Base-by-base conservation (phyloP, 257 asterid genomes). In the Henckelia pumila region DNA sequence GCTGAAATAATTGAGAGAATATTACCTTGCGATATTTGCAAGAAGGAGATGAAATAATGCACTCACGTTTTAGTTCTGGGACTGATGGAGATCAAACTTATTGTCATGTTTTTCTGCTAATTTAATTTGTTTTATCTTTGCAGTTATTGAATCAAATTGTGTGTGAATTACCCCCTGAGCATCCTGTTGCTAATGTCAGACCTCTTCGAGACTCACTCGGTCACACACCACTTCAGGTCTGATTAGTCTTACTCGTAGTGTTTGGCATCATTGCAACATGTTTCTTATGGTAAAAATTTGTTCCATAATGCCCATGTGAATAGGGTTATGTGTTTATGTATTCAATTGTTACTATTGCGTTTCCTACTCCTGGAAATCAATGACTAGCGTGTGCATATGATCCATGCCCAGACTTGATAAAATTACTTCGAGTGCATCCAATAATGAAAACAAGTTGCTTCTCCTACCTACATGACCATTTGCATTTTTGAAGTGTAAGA, bases 161-260 rank as follows among this genome's bases (percentile, higher is more conserved):
- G 5, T 90, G 97, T 67, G 99, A 90, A 80, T 81, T 93, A 81
- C 99, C 99, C 69, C 99, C 96, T n/a, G 99, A 91, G 79, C 99
- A 94, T 78, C 99, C 97, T 53, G 97, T 91, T 35, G 94, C 99
- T 52, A 88, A 84, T 79, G 87, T 87, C 56, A 84, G 95, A 79
- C 99, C 99, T 71, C 85, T 94, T 69, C 82, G 97, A 75, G 96
- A 91, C 82, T 91, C 95, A 40, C 92, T 91, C 26, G 97, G 99
- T 55, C 99, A 94, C 77, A 94, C 99, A 69, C 97, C 97, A 50
- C 78, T 94, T 68, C 99, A 91, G 99, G 99, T 93, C 72, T 35
- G 62, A 56, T 55, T 64, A 52, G 23, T n/a, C 47, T 16, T 25
- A 20, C 24, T 23, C 21, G 66, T 14, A 59, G 56, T 40, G 26